Evolutionary conservation across 73 alveolate genomes (phyloP).

Genomic region (Paramecium pentaurelia): DNA sequence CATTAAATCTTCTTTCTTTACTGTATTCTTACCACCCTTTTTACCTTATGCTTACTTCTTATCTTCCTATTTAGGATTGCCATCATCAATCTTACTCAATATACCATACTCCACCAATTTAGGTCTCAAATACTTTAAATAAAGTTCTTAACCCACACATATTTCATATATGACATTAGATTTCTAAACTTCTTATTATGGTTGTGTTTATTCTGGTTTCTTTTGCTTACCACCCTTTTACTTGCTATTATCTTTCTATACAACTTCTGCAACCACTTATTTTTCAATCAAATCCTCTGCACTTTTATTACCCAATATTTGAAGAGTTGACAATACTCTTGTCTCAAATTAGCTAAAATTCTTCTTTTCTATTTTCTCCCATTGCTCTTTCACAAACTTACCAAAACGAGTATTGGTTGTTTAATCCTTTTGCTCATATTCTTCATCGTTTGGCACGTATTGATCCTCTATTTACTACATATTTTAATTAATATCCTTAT

Average conservation of each 20-base stretch:
- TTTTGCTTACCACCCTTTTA: not conserved
- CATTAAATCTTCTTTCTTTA: constrained; percentile 20
- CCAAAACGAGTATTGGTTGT: not conserved
- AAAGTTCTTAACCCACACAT: constrained; percentile 4
- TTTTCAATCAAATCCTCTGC: not conserved
- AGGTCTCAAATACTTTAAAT: not conserved
- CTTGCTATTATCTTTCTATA: not conserved
- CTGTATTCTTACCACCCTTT: constrained; percentile 37
- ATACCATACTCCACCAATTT: constrained; percentile 31
- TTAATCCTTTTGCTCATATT: not conserved
- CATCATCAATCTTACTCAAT: not conserved
- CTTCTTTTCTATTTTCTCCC: constrained; percentile 9
- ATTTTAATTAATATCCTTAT: not conserved
- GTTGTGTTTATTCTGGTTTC: not conserved
- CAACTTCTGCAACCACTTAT: not conserved
- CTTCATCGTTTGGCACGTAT: not conserved
- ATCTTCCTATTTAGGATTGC: not conserved
- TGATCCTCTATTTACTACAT: constrained; percentile 15
- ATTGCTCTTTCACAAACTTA: constrained; percentile 3
- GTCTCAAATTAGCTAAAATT: constrained; percentile 33
- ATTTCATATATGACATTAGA: not conserved
- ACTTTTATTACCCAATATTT: not conserved
- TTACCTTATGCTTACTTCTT: not conserved
- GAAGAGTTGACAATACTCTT: not conserved
- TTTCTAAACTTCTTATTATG: not conserved